These are phyloP conservation scores for Alternaria postmessia DNA, from an alignment of 2,329 filamentous ascomycete genomes.

Conservation along the genomic window DNA sequence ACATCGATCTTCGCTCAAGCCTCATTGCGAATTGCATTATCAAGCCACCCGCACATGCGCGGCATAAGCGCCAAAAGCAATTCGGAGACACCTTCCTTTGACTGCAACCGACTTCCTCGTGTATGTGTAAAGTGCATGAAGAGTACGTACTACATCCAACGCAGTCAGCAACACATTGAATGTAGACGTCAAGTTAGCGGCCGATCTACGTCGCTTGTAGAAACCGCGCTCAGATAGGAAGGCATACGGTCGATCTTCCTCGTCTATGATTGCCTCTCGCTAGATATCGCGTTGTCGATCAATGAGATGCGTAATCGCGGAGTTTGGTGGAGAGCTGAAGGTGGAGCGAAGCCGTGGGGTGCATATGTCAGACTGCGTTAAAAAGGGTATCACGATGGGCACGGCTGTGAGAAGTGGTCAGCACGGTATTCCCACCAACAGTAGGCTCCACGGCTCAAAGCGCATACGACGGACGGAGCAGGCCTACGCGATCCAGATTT, in stretches of 20 bases:
- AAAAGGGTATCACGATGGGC: slow-evolving; percentile 66
- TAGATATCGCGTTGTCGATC: slow-evolving; percentile 3
- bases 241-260: background rate
- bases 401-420: slow-evolving; percentile 61
- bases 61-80: background rate
- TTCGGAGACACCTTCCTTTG: background rate
- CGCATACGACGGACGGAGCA: slow-evolving; percentile 45
- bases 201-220: background rate
- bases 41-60: background rate
- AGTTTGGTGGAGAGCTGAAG: background rate
- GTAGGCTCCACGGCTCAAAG: slow-evolving; percentile 43
- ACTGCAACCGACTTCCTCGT: background rate
- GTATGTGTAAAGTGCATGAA: background rate
- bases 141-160: background rate
- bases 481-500: slow-evolving; percentile 52
- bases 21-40: background rate
- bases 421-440: slow-evolving; percentile 47
- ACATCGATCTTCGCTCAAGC: background rate
- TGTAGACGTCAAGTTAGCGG: slow-evolving; percentile 1
- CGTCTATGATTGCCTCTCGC: background rate
- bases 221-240: background rate
- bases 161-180: background rate
- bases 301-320: background rate
- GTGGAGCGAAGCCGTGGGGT: background rate
- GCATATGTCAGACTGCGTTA: slow-evolving; percentile 27